Evolutionary conservation across 768 basidiomycete genomes (phyloP).

Genomic region (Leccinellum albellum): DNA sequence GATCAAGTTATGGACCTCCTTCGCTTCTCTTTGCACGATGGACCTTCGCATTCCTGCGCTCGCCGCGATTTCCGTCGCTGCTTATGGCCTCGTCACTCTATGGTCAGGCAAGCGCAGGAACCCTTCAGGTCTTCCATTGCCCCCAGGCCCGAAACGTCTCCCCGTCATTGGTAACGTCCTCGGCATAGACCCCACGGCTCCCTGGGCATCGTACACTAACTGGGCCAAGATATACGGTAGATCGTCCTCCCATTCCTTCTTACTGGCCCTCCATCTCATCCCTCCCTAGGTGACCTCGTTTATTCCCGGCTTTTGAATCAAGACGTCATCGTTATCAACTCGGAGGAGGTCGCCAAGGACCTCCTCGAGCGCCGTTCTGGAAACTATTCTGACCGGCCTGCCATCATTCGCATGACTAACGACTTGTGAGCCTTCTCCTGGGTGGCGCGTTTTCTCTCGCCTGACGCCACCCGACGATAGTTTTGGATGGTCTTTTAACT

Average conservation of each 20-base stretch:
- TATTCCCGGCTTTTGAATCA: constrained; percentile 36
- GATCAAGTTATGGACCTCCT: not conserved
- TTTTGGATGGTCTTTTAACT: constrained; percentile 30
- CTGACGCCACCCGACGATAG: constrained; percentile 5
- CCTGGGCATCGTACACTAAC: constrained; percentile 31
- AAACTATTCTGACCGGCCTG: constrained; percentile 44
- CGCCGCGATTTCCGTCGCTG: constrained; percentile 1
- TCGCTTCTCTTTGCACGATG: not conserved
- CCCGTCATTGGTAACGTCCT: constrained; percentile 30
- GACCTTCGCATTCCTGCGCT: constrained; percentile 14
- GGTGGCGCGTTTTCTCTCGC: not conserved
- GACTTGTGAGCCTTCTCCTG: constrained; percentile 22
- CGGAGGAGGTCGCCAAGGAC: constrained; percentile 36
- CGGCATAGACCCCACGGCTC: constrained; percentile 23
- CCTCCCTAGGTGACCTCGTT: constrained; percentile 33
- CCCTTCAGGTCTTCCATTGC: constrained; percentile 26
- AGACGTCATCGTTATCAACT: constrained; percentile 39
- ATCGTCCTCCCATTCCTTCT: constrained; percentile 4
- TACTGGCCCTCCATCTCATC: not conserved
- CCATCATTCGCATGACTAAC: constrained; percentile 23
- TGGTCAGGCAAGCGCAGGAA: constrained; percentile 7
- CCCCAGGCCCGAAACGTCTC: constrained; percentile 52
- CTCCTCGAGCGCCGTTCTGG: constrained; percentile 43
- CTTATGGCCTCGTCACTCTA: constrained; percentile 2
- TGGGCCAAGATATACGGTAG: constrained; percentile 33